Percentiles rank a stretch among this genome's conserved stretches.
phyloP scores from a whole-genome alignment of 192 early-diverging fungal genomes.

The Blastocladiella britannica region DNA sequence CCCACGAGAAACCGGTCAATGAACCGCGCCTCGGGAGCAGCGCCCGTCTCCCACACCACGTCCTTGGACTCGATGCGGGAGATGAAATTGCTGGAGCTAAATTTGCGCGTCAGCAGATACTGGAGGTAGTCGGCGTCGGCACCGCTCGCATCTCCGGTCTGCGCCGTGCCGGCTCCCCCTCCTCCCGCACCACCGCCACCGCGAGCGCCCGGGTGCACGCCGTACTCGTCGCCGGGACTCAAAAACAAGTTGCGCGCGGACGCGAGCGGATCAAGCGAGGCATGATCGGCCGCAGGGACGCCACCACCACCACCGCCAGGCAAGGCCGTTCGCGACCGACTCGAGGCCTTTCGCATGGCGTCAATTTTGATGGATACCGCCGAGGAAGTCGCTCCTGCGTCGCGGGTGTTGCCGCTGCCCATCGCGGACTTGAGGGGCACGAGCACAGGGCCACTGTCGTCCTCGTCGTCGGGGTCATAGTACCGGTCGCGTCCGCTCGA shows the following conservation, averaged over 20 bases:
- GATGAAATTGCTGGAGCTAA: constrained; percentile 23
- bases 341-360: too few species aligned
- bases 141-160: too few species aligned
- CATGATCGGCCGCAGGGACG: too few species aligned
- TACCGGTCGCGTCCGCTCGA: constrained; percentile 1
- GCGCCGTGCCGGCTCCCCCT: too few species aligned
- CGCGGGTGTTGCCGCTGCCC: neutral
- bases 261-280: too few species aligned
- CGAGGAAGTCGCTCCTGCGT: neutral
- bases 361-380: too few species aligned
- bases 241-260: neutral
- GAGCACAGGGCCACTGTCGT: neutral
- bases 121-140: constrained; percentile 34
- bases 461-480: neutral
- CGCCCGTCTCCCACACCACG: constrained; percentile 20
- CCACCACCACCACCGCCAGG: neutral
- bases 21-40: constrained; percentile 20
- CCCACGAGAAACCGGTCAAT: constrained; percentile 34
- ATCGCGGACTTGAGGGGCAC: neutral
- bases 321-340: neutral
- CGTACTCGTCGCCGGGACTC: too few species aligned
- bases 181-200: too few species aligned
- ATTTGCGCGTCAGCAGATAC: constrained; percentile 20
- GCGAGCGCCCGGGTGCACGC: too few species aligned
- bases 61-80: constrained; percentile 32